phyloP scores from a whole-genome alignment of 305 asterid species.

The Solanum chacoense region DNA sequence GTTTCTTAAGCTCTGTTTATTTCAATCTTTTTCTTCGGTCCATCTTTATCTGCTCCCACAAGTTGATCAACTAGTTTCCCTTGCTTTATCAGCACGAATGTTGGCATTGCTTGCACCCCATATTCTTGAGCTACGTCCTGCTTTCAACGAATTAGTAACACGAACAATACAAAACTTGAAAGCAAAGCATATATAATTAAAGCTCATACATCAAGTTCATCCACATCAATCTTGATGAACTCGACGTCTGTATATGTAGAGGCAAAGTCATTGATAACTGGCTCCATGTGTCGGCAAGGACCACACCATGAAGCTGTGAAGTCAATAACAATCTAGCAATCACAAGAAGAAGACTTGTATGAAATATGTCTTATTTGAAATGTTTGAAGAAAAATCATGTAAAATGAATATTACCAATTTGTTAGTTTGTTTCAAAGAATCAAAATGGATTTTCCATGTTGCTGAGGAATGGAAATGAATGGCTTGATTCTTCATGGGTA shows the following conservation, averaged over 20 bases:
- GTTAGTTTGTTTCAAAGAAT: conserved; percentile 32
- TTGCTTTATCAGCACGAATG: conserved; percentile 49
- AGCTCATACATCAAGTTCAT: conserved; percentile 40
- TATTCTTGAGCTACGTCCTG: conserved; percentile 63
- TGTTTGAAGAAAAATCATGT: neutral
- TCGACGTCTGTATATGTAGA: conserved; percentile 44
- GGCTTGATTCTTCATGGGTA: conserved; percentile 21
- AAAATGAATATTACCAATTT: conserved; percentile 31
- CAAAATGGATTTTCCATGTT: conserved; percentile 43
- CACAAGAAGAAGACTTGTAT: neutral
- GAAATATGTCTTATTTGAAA: neutral
- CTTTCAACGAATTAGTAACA: neutral
- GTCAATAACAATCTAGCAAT: conserved; percentile 45
- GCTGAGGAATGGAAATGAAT: conserved; percentile 43
- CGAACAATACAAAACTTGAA: neutral
- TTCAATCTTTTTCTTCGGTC: conserved; percentile 43
- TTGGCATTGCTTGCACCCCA: conserved; percentile 60
- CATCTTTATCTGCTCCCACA: conserved; percentile 64
- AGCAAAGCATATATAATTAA: neutral
- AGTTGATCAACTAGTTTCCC: conserved; percentile 52
- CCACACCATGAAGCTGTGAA: conserved; percentile 89
- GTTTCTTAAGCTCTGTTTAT: conserved; percentile 13
- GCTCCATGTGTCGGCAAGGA: conserved; percentile 61
- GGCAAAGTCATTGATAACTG: conserved; percentile 45
- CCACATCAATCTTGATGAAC: conserved; percentile 75